Evolutionary conservation across 352 stramenopile species (phyloP).

Genomic region (Phytopythium sindhum): DNA sequence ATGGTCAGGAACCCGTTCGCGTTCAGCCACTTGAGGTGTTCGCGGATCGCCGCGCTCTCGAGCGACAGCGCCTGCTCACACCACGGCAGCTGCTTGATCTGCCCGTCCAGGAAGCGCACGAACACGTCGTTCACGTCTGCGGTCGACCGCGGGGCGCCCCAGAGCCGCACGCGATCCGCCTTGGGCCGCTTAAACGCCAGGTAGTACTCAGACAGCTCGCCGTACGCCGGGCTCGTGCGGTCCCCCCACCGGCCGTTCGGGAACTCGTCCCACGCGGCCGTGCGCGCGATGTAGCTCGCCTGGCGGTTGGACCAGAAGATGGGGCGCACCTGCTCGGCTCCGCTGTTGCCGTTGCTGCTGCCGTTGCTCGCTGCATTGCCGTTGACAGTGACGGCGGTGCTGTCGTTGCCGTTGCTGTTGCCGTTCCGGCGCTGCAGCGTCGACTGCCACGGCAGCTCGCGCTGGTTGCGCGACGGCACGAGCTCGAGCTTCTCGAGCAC

Average conservation of each 20-base stretch:
- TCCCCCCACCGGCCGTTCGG: conserved; percentile 95
- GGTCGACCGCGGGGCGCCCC: conserved; percentile 77
- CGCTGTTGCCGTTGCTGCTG: conserved; percentile 54
- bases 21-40: conserved; percentile 86
- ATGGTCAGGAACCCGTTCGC: conserved; percentile 94
- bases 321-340: conserved; percentile 88
- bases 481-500: conserved; percentile 81
- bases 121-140: conserved; percentile 96
- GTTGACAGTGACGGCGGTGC: conserved; percentile 31
- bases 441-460: conserved; percentile 70
- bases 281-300: conserved; percentile 95
- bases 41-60: conserved; percentile 87
- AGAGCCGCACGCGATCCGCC: conserved; percentile 66
- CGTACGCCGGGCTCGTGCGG: conserved; percentile 93
- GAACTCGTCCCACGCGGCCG: conserved; percentile 96
- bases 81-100: conserved; percentile 93
- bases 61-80: conserved; percentile 94
- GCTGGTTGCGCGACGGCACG: conserved; percentile 53
- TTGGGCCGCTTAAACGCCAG: conserved; percentile 83
- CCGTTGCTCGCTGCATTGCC: conserved; percentile 28
- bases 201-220: conserved; percentile 95
- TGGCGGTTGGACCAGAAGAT: conserved; percentile 99
- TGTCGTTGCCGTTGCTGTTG: conserved; percentile 38
- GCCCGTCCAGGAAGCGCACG: conserved; percentile 76
- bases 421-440: conserved; percentile 61